Base-by-base conservation (phyloP, 2,329 filamentous ascomycete genomes). In the Venturia effusa region DNA sequence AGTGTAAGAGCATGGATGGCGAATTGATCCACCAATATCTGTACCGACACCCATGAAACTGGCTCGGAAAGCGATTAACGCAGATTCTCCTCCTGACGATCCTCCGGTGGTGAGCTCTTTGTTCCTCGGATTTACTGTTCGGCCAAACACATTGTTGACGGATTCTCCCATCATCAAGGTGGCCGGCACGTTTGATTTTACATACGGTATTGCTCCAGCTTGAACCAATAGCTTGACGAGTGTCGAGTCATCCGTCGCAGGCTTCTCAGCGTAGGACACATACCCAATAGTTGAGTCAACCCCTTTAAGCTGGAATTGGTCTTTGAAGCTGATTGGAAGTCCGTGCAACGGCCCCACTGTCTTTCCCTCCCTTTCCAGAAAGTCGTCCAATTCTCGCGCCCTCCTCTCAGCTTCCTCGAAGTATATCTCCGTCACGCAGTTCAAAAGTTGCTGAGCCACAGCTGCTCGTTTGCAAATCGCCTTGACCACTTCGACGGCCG, bases 1-100 rank as follows among this genome's bases (percentile, higher is more conserved):
- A 60, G 75, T 75, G 75, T 92, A 92, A 69, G 96, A 92, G 64
- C 95, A 89, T 74, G 89, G 93, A 72, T 97, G 94, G 69, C 87
- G 85, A 71, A 95, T 86, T 62, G 74, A 78, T 0, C 81, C 81
- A 1, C 78, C 81, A 60, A 88, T 79, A 72, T 88, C 86, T 0
- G 85, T 88, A 0, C 83, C 84, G 15, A 87, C 77, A 0, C 86
- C 86, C 1, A 88, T 69, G 62, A 84, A 76, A 41, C 77, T 81
- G 0, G 85, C 85, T 34, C 79, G 77, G 76, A 88, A 79, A 4
- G 80, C 81, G 32, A 88, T 68, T 15, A 88, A 72, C 0, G 81
- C 83, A 0, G 80, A 85, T 70, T 88, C 86, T 15, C 88, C 88
- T 15, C 87, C 87, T 0, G 83, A 84, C 11, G 81, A 84, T 1